Base-by-base conservation (phyloP, 1,284 basidiomycete genomes). In the Malassezia sympodialis region DNA sequence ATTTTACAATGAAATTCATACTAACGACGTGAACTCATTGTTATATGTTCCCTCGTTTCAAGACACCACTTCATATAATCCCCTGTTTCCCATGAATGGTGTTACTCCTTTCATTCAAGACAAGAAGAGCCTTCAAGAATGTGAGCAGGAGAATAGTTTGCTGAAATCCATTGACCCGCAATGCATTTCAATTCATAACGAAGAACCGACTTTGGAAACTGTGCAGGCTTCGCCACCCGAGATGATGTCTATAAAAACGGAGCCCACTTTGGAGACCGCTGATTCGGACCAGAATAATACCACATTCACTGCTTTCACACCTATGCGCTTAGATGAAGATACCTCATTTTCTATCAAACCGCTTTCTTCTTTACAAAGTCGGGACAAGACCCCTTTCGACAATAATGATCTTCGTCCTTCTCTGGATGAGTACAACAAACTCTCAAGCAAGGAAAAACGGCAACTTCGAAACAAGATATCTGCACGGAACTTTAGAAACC, bases 401-500 rank as follows among this genome's bases (percentile, higher is more conserved):
- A 14, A 14, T 8, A 64, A 65, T 50, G 59, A 65, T 40, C 66
- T 65, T 49, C 66, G 65, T 53, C 87, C 87, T 1, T 82, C 83
- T 15, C 85, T 90, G 0, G 90, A 96, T 66, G 90, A 93, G 66
- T 96, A 96, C 79, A 86, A 88, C 76, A 94, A 90, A 77, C 86
- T 98, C 80, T 84, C 83, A 17, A 86, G 84, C 73, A 96, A 96
- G 78, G 91, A 96, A 78, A 96, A 96, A 78, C 79, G 93, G 15
- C 93, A 96, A 76, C 79, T 96, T 35, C 78, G 93, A 55, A 96
- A 96, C 79, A 96, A 96, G 83, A 91, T 96, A 61, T 87, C 85
- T 64, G 93, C 93, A 1, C 80, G 91, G 57, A 94, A 93, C 73
- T 96, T 96, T 79, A 81, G 93, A 27, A 88, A 90, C 31, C 80